Percentiles rank a stretch among this genome's conserved stretches.
Conservation (phyloP, 2,329 filamentous ascomycete genomes). For the Epichloe bromicola region DNA sequence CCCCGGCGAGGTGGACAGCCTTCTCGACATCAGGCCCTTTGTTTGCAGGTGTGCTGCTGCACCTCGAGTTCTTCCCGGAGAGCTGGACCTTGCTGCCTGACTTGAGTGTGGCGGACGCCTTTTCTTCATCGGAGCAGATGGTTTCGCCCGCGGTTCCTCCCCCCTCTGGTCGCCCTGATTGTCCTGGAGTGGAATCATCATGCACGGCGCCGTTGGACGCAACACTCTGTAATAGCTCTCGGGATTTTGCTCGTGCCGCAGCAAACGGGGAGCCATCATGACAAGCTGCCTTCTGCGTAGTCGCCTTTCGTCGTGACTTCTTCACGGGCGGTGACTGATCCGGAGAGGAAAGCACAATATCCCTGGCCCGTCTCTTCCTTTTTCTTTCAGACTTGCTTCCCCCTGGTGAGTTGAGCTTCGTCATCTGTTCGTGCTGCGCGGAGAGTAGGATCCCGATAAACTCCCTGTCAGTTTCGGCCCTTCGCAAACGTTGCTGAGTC, state of each 20-base stretch:
- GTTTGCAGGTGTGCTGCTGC: background rate
- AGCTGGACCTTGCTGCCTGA: background rate
- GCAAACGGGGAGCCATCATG: background rate
- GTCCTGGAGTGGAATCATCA: too few relatives aligned
- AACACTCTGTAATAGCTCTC: background rate
- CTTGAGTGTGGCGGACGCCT: background rate
- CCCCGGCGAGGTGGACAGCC: background rate
- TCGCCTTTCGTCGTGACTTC: background rate
- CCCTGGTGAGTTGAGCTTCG: background rate
- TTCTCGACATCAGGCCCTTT: background rate
- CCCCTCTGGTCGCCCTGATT: too few relatives aligned
- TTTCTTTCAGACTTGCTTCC: background rate
- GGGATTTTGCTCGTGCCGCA: background rate
- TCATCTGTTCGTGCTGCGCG: background rate
- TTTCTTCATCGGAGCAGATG: background rate
- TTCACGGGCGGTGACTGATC: background rate
- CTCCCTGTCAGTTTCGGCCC: background rate
- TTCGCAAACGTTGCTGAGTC: constrained; percentile 4
- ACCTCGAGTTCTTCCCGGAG: background rate
- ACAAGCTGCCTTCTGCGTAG: background rate
- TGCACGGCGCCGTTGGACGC: too few relatives aligned
- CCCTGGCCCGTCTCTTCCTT: background rate
- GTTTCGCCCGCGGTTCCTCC: background rate
- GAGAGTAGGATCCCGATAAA: constrained; percentile 1
- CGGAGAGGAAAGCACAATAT: background rate